Evolutionary conservation across 306 rosid genomes (phyloP), one percentile per base, ranked within the genome.

Genomic region (Glycine tomentella): DNA sequence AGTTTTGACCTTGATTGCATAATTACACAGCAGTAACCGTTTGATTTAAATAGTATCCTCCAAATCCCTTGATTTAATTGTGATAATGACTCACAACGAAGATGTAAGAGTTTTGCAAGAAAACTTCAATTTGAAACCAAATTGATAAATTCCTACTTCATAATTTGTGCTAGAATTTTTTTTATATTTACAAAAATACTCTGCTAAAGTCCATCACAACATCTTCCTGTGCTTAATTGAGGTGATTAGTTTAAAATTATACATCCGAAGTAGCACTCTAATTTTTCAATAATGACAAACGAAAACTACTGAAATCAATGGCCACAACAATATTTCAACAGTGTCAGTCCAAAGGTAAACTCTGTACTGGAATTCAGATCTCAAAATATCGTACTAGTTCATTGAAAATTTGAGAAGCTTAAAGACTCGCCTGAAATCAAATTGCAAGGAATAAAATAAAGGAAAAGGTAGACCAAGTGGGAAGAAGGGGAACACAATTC

Each of bases 391-490:
- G 77, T 15, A 73, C 66, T 16, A 55, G 38, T 42, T 11, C 3
- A 11, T 16, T 42, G 44, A 12, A 74, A 74, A 17, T 5, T 17
- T 65, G 66, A 38, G 67, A 64, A 76, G 61, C 46, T 15, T n/a
- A 36, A 17, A 56, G 53, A 65, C 11, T 20, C 34, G 2, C 2
- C 40, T 5, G 13, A 42, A 58, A 69, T 69, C 38, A 79, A 56
- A 69, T 65, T 8, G 44, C 56, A 66, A 66, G 3, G 76, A 69
- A 69, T 69, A 31, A 56, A 44, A 44, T 49, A 71, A 58, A 49
- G 56, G 48, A n/a, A 80, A 17, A 63, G 36, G 36, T 50, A 61
- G 34, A 49, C 44, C 55, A 20, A 69, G 73, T 38, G 50, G 65
- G 31, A 25, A 25, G 31, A 25, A 25, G 31, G 76, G 63, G 65